A percentile compares a stretch with the other conserved stretches of the same genome.
phyloP scores from a whole-genome alignment of 495 filamentous ascomycete species.

The Aspergillus asperescens region DNA sequence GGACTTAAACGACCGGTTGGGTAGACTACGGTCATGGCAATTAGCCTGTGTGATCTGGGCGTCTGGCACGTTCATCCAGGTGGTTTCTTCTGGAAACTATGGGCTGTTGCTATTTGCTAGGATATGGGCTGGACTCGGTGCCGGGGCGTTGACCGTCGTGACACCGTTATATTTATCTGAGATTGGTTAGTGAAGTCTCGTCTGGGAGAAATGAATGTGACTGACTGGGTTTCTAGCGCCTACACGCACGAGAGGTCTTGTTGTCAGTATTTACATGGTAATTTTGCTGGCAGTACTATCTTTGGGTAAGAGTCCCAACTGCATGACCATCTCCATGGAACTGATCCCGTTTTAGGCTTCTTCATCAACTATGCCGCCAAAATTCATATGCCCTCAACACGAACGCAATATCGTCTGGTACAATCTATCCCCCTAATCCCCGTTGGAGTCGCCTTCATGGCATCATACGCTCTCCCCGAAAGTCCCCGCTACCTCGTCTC shows the following conservation, averaged over 20 bases:
- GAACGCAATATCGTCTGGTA: constrained; percentile 41
- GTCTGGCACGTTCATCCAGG: constrained; percentile 38
- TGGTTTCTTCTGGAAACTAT: constrained; percentile 42
- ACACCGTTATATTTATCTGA: constrained; percentile 49
- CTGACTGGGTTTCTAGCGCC: constrained; percentile 29
- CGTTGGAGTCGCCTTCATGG: constrained; percentile 32
- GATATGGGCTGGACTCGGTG: constrained; percentile 43
- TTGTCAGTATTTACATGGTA: constrained; percentile 49
- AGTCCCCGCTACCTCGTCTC: constrained; percentile 41
- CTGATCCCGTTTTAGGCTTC: constrained; percentile 31
- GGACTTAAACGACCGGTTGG: constrained; percentile 40
- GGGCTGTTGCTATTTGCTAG: constrained; percentile 42
- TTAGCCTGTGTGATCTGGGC: constrained; percentile 37
- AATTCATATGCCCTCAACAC: constrained; percentile 35
- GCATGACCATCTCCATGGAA: not conserved
- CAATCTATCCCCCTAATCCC: constrained; percentile 42
- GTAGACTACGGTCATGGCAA: constrained; percentile 37
- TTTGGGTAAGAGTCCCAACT: constrained; percentile 27
- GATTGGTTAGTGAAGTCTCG: constrained; percentile 25
- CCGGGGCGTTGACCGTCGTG: constrained; percentile 45
- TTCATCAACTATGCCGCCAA: constrained; percentile 45
- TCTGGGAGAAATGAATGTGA: not conserved
- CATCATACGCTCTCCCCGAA: constrained; percentile 37
- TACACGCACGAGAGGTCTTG: constrained; percentile 41
- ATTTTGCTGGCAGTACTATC: constrained; percentile 35